Evolutionary conservation across 495 filamentous ascomycete genomes (phyloP), one percentile per base, ranked within the genome.

Genomic region (Penicillium verhagenii): DNA sequence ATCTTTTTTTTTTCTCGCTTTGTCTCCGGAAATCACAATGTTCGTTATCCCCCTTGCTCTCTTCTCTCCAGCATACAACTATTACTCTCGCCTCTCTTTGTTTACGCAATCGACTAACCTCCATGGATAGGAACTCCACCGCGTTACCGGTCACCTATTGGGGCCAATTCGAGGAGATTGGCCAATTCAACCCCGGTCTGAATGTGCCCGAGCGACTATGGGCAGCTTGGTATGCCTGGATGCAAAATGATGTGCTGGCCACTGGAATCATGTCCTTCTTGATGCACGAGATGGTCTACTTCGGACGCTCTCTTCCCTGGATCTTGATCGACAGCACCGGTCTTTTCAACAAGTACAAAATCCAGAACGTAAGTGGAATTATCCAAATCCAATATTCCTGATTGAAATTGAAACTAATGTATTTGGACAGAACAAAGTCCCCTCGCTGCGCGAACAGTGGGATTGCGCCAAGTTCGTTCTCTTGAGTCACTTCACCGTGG

Each of bases 211-310:
- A 97, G 76, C 80, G 84, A 47, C 72, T 95, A 47, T 97, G 93
- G 93, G 88, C 90, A 21, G 90, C 93, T 67, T 90, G 93, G 93
- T 97, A 97, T 70, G 84, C 92, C n/a, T 97, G 87, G 83, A 96
- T 97, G 91, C 89, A 92, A 64, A 97, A 97, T 64, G 93, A 97
- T 79, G 85, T 88, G 43, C 86, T 97, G 31, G 93, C 93, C 46
- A 97, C 93, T 13, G 93, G 92, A 33, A 92, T 97, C 75, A 88
- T 97, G 89, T 96, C 90, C 45, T 97, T 97, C 72, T 68, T 87
- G 52, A 93, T 97, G 87, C 93, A 97, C 73, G 93, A 97, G 71
- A 20, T 86, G 19, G 83, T 97, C 53, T 97, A 97, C 78, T 97
- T 97, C 66, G 94, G 93, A 50, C 82, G 93, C 25, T 92, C 88